Percentiles rank a stretch among this genome's conserved stretches.
Evolutionary conservation across 208 protist species (phyloP).

Genomic region (Blechomonas ayalai): DNA sequence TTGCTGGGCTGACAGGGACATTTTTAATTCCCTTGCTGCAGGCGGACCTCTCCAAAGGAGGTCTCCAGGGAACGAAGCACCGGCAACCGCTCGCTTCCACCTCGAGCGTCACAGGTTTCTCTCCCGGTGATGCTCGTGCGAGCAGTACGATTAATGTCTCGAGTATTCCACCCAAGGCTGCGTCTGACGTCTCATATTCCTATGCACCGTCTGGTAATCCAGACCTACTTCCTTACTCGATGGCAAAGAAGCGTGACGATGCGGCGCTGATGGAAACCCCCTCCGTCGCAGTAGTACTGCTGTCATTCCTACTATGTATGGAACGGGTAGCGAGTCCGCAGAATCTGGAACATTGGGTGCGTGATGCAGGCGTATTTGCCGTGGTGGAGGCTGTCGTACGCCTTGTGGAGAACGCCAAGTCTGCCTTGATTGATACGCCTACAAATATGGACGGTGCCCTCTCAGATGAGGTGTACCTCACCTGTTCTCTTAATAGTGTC

Average conservation of each 20-base stretch:
- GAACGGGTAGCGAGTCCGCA: slow-evolving; percentile 11
- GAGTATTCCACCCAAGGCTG: no score
- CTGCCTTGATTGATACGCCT: slow-evolving; percentile 52
- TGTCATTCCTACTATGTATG: slow-evolving; percentile 44
- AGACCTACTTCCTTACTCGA: slow-evolving; percentile 20
- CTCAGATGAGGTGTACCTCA: slow-evolving; percentile 77
- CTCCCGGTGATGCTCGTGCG: no score
- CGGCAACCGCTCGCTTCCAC: background rate
- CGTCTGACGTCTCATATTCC: no score
- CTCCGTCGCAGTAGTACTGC: slow-evolving; percentile 38
- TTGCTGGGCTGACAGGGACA: slow-evolving; percentile 22
- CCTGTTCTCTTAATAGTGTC: slow-evolving; percentile 25
- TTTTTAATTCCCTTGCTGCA: slow-evolving; percentile 36
- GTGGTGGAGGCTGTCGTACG: slow-evolving; percentile 25
- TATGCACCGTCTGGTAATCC: no score
- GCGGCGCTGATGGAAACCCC: slow-evolving; percentile 31
- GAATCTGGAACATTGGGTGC: slow-evolving; percentile 28
- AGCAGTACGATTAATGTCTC: no score
- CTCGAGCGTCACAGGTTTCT: no score
- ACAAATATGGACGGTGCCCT: slow-evolving; percentile 47
- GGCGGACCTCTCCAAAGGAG: slow-evolving; percentile 13
- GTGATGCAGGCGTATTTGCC: slow-evolving; percentile 9
- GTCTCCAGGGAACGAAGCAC: background rate
- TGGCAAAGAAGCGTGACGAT: slow-evolving; percentile 18
- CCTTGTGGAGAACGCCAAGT: slow-evolving; percentile 24